A percentile compares a stretch with the other conserved stretches of the same genome.
These are phyloP conservation scores for Sarocladium oryzae DNA, from an alignment of 2,329 filamentous ascomycete genomes.

Conservation along the genomic window DNA sequence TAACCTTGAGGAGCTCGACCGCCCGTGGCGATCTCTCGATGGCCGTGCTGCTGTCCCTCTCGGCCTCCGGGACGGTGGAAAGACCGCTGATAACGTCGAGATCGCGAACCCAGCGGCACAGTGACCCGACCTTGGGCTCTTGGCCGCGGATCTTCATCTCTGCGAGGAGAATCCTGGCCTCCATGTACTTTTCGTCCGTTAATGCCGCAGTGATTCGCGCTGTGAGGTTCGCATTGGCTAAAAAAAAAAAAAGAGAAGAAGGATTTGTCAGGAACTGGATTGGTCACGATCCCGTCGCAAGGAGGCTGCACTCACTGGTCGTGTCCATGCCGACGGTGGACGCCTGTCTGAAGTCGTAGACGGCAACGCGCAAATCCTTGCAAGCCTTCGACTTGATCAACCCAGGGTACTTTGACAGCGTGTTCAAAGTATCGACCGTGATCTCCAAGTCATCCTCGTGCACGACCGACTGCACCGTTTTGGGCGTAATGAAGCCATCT, in stretches of 20 bases:
- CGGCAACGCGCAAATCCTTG: conserved; percentile 58
- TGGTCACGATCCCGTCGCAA: too few species aligned
- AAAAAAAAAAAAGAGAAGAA: background rate
- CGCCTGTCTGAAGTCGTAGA: conserved; percentile 63
- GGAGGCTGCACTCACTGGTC: conserved; percentile 33
- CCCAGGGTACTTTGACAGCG: conserved; percentile 50
- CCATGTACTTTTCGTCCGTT: conserved; percentile 56
- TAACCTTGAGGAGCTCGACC: conserved; percentile 49
- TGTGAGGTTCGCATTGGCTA: conserved; percentile 55
- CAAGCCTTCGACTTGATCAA: conserved; percentile 64
- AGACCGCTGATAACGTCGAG: conserved; percentile 63
- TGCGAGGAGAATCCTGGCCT: conserved; percentile 58
- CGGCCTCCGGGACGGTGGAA: conserved; percentile 45
- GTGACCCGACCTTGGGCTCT: conserved; percentile 58
- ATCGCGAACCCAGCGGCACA: conserved; percentile 68
- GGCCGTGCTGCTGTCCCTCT: conserved; percentile 16
- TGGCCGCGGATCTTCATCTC: conserved; percentile 65
- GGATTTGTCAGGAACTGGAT: too few species aligned
- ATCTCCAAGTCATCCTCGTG: conserved; percentile 62
- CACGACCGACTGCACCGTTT: conserved; percentile 46
- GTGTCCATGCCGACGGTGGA: conserved; percentile 53
- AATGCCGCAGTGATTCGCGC: conserved; percentile 60
- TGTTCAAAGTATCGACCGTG: conserved; percentile 56
- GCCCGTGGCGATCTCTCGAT: conserved; percentile 37
- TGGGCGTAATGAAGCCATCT: conserved; percentile 30